phyloP scores from a whole-genome alignment of 257 asterid species.

The Solanum dulcamara region DNA sequence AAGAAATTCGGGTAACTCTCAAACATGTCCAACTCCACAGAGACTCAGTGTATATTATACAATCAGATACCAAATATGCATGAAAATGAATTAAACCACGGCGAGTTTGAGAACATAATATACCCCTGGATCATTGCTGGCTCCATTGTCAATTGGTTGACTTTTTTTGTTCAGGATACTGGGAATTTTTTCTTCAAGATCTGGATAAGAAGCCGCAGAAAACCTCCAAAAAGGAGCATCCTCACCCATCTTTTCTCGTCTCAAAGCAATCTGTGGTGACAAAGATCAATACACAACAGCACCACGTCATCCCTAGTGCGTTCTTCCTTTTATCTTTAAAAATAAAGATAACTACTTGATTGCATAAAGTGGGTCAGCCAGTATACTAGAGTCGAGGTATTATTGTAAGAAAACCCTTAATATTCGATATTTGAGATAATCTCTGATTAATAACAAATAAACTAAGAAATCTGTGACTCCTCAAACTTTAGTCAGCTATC shows the following conservation, averaged over 20 bases:
- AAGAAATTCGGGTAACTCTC: neutral
- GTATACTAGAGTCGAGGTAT: neutral
- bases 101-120: slow-evolving; percentile 4
- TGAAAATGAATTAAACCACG: neutral
- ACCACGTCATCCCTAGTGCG: neutral
- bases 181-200: slow-evolving; percentile 35
- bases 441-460: neutral
- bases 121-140: slow-evolving; percentile 36
- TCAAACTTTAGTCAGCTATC: neutral
- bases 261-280: slow-evolving; percentile 50
- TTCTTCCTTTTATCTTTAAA: neutral
- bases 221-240: slow-evolving; percentile 87
- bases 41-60: neutral
- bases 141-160: slow-evolving; percentile 18
- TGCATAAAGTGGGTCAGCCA: neutral
- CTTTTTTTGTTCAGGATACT: slow-evolving; percentile 3
- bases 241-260: slow-evolving; percentile 85
- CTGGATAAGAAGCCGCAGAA: slow-evolving; percentile 87
- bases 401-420: neutral
- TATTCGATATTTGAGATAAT: neutral
- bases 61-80: neutral
- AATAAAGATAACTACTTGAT: neutral
- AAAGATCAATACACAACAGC: neutral
- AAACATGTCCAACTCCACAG: neutral
- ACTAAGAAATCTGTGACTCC: neutral